These are phyloP conservation scores for Cystobasidiopsis lactophilus DNA, from an alignment of 768 basidiomycete species.

Conservation along the genomic window DNA sequence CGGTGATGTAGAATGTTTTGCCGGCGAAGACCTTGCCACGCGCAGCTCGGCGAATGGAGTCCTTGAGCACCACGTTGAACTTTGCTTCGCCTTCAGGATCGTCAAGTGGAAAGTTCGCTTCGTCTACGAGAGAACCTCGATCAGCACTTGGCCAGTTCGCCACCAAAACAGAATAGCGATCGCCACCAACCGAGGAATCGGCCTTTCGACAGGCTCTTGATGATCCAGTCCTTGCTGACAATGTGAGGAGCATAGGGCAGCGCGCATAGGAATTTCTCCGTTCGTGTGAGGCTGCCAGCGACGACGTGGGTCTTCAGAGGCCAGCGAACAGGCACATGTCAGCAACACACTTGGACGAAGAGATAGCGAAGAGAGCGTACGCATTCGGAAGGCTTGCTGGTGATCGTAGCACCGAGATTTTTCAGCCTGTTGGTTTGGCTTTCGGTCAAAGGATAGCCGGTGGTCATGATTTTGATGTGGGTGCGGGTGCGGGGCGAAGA, in stretches of 20 bases:
- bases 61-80: constrained; percentile 40
- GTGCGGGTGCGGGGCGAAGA: too few relatives aligned
- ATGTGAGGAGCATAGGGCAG: constrained; percentile 42
- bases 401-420: constrained; percentile 43
- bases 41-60: constrained; percentile 41
- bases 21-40: constrained; percentile 39
- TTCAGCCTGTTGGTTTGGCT: neutral
- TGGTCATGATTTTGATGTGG: too few relatives aligned
- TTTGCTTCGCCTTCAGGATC: constrained; percentile 46
- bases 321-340: constrained; percentile 44
- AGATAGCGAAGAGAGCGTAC: neutral
- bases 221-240: constrained; percentile 47
- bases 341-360: constrained; percentile 39
- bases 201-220: constrained; percentile 30
- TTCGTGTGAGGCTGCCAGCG: constrained; percentile 48
- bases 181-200: too few relatives aligned
- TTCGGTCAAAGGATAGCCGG: neutral
- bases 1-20: constrained; percentile 53
- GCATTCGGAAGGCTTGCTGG: constrained; percentile 7
- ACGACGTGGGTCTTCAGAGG: constrained; percentile 52
- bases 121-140: constrained; percentile 32
- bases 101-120: constrained; percentile 36
- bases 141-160: neutral
- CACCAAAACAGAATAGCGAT: too few relatives aligned
- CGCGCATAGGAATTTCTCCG: constrained; percentile 70